These are phyloP conservation scores for Trichoderma virens DNA, from an alignment of 495 filamentous ascomycete genomes.

Conservation along the genomic window DNA sequence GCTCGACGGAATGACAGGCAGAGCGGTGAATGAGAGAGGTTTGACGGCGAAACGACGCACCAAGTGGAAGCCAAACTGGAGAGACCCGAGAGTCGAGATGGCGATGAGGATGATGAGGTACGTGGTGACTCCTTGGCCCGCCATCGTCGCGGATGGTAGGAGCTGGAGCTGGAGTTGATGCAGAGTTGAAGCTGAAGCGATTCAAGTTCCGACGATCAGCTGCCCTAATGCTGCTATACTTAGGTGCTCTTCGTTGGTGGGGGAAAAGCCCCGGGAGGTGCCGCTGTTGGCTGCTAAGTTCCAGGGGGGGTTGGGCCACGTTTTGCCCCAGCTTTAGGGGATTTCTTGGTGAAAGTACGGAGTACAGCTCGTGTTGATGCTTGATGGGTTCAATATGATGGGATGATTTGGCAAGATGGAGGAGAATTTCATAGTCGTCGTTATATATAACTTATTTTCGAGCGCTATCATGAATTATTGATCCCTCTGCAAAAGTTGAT, in stretches of 20 bases:
- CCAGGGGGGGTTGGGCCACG: too few relatives aligned
- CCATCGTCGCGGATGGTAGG: neutral
- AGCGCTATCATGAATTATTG: neutral
- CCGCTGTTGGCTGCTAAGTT: too few relatives aligned
- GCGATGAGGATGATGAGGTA: slow-evolving; percentile 59
- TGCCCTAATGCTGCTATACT: neutral
- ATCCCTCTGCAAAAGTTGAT: neutral
- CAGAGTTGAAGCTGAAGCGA: neutral
- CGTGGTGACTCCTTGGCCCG: slow-evolving; percentile 1
- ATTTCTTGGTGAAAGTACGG: too few relatives aligned
- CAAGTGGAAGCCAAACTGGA: slow-evolving; percentile 92
- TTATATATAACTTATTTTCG: too few relatives aligned
- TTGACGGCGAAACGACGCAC: slow-evolving; percentile 38
- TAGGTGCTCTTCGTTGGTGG: too few relatives aligned
- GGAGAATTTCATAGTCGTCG: too few relatives aligned
- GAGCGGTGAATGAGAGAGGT: slow-evolving; percentile 6
- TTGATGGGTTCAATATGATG: too few relatives aligned
- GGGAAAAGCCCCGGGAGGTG: too few relatives aligned
- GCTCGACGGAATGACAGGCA: neutral
- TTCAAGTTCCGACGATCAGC: neutral
- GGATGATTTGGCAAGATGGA: too few relatives aligned
- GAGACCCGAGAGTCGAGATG: slow-evolving; percentile 65
- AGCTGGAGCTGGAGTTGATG: neutral
- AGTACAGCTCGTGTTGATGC: too few relatives aligned
- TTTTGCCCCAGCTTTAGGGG: too few relatives aligned